Base-by-base conservation (phyloP, 2,329 filamentous ascomycete species). In the Alternaria angustiovoidea region DNA sequence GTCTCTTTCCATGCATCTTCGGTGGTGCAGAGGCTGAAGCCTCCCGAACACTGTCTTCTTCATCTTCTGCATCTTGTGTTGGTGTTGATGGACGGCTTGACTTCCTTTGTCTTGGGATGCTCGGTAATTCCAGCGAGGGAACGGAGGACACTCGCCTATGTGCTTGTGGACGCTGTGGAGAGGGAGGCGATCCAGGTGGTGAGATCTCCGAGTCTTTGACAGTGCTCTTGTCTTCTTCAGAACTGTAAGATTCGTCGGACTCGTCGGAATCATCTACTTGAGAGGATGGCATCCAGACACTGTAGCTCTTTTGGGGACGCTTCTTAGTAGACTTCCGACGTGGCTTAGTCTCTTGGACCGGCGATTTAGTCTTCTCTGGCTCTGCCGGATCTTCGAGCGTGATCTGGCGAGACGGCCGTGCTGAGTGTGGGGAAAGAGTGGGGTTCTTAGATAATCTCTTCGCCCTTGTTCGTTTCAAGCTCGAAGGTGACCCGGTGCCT, bases 91-190 rank as follows among this genome's bases (percentile, higher is more conserved):
- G 76, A 58, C 77, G 77, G 58, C 75, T 79, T 32, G 75, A 70
- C 63, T 81, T 80, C 30, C 81, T 75, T 30, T 81, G 63, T 61
- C 79, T 81, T n/a, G 78, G 78, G 55, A 84, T 81, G 11, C 70
- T 78, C 32, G 82, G 82, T 60, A 83, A 68, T 39, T 83, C 80
- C 65, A 78, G 58, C 18, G 80, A 79, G 26, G 83, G 82, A 8
- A 83, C 80, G 14, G 82, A 84, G n/a, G 82, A 84, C 5, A 81
- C 80, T 38, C 81, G 73, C 47, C 80, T 73, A 62, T 82, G 81
- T 54, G 78, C 67, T 44, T 69, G 61, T 32, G 80, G 80, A 46
- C 80, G 75, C 48, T 59, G 53, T n/a, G 70, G 65, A 28, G 62
- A 62, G 30, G 69, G 67, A 28, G 68, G 64, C 7, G 69, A 71